These are phyloP conservation scores for Sugiyamaella chiloensis DNA, from an alignment of 805 yeast genomes.

Conservation along the genomic window DNA sequence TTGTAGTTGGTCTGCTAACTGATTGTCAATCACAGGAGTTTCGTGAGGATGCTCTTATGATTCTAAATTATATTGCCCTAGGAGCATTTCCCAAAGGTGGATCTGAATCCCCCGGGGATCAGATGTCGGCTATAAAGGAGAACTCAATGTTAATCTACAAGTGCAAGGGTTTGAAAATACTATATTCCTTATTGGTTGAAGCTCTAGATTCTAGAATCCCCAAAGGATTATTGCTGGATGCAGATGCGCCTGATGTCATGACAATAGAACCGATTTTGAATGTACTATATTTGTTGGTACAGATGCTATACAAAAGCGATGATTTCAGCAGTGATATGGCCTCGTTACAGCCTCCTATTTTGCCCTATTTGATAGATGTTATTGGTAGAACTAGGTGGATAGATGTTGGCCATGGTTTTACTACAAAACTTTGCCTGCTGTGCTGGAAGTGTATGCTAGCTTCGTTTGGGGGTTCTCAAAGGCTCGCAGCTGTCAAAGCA, in stretches of 20 bases:
- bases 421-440: conserved; percentile 41
- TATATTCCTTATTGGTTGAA: background rate
- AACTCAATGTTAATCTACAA: conserved; percentile 27
- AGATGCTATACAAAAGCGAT: conserved; percentile 13
- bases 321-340: conserved; percentile 22
- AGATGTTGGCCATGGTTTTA: conserved; percentile 26
- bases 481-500: conserved; percentile 43
- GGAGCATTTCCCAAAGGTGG: conserved; percentile 34
- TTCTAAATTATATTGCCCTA: conserved; percentile 31
- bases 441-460: conserved; percentile 49
- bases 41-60: background rate
- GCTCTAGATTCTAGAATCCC: background rate
- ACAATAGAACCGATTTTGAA: conserved; percentile 17
- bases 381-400: conserved; percentile 69
- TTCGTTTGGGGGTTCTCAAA: conserved; percentile 57
- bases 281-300: conserved; percentile 27
- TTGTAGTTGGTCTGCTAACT: background rate
- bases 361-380: conserved; percentile 45
- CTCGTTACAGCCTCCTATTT: conserved; percentile 35
- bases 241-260: background rate
- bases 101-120: conserved; percentile 23
- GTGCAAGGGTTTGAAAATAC: conserved; percentile 5
- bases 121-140: conserved; percentile 26
- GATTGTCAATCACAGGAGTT: background rate
- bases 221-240: background rate